These are phyloP conservation scores for Cotoneaster glaucophyllus DNA, from an alignment of 306 rosid genomes.

Conservation along the genomic window DNA sequence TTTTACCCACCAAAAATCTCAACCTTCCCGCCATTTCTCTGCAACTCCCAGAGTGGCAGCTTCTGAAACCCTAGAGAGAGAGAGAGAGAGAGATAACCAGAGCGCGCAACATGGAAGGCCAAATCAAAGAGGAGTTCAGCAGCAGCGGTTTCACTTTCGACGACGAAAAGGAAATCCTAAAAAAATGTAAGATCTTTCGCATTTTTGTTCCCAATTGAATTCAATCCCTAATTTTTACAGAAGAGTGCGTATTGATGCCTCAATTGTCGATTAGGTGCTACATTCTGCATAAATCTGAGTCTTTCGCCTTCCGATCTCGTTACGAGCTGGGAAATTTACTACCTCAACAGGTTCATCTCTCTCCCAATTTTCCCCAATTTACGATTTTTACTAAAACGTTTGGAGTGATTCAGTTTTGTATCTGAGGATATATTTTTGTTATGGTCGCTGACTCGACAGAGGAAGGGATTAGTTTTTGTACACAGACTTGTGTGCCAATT, in stretches of 20 bases:
- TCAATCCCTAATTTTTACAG: not conserved
- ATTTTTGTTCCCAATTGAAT: not conserved
- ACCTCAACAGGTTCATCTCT: conserved; percentile 69
- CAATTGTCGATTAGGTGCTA: conserved; percentile 37
- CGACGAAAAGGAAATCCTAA: conserved; percentile 63
- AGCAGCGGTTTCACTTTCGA: conserved; percentile 46
- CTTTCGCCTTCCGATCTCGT: conserved; percentile 73
- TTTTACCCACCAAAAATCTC: not conserved
- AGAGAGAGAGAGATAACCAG: conserved; percentile 11
- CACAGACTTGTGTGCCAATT: too few relatives aligned
- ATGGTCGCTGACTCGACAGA: not conserved
- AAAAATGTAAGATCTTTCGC: conserved; percentile 50
- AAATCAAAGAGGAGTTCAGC: conserved; percentile 61
- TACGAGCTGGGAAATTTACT: conserved; percentile 85
- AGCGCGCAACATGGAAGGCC: conserved; percentile 56
- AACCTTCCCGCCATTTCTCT: conserved; percentile 58
- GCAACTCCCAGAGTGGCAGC: conserved; percentile 16
- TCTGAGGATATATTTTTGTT: not conserved
- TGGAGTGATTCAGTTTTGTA: not conserved
- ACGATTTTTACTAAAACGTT: too few relatives aligned
- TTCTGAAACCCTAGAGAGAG: conserved; percentile 47
- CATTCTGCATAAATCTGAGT: conserved; percentile 67
- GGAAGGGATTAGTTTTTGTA: not conserved
- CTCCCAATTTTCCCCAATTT: not conserved
- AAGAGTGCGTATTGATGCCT: not conserved